phyloP scores from a whole-genome alignment of 2,329 filamentous ascomycete species.

The Thelonectria discophora region DNA sequence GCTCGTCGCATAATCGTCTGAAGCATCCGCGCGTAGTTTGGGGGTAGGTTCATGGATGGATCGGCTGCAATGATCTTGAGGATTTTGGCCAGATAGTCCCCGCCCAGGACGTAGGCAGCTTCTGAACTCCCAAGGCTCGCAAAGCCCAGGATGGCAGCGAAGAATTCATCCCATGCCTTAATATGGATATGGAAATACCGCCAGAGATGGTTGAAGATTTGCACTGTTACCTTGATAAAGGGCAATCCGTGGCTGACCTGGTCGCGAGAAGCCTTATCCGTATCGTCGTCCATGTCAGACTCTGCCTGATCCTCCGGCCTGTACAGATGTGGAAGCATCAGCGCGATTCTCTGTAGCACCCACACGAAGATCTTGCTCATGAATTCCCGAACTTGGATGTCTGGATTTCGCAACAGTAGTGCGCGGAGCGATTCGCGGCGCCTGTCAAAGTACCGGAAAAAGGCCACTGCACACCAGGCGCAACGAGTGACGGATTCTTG shows the following conservation, averaged over 20 bases:
- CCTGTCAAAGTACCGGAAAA: slow-evolving; percentile 68
- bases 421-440: slow-evolving; percentile 68
- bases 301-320: slow-evolving; percentile 35
- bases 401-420: slow-evolving; percentile 69
- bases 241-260: slow-evolving; percentile 18
- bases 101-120: slow-evolving; percentile 65
- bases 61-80: slow-evolving; percentile 71
- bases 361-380: slow-evolving; percentile 60
- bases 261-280: slow-evolving; percentile 16
- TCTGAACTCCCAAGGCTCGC: slow-evolving; percentile 68
- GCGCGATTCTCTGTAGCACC: slow-evolving; percentile 63
- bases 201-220: slow-evolving; percentile 67
- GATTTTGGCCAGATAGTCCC: slow-evolving; percentile 67
- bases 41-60: slow-evolving; percentile 57
- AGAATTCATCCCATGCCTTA: slow-evolving; percentile 80
- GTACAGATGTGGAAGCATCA: slow-evolving; percentile 58
- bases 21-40: slow-evolving; percentile 66
- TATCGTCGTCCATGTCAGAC: slow-evolving; percentile 46
- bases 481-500: slow-evolving; percentile 58
- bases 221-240: slow-evolving; percentile 52
- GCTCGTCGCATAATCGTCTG: slow-evolving; percentile 60
- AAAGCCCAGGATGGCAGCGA: slow-evolving; percentile 74
- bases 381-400: slow-evolving; percentile 63
- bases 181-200: slow-evolving; percentile 67
- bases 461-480: slow-evolving; percentile 63